Base-by-base conservation (phyloP, 108 stramenopile genomes). In the Skeletonema marinoi region DNA sequence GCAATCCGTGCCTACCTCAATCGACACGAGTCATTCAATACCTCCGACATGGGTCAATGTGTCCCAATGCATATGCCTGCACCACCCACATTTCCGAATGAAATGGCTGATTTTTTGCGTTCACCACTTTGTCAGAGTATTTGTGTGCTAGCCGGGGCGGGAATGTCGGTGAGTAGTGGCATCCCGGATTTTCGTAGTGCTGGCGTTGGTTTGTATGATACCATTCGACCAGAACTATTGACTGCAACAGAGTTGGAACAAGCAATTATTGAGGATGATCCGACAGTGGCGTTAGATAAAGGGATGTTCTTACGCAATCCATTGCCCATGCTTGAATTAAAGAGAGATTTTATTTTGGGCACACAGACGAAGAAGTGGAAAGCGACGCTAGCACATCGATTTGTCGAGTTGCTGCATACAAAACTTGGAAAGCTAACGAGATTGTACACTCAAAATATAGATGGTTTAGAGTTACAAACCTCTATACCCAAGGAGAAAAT, bases 331-430 rank as follows among this genome's bases (percentile, higher is more conserved):
- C 80, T 94, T 67, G 95, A 97, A 71, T 76, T 94, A 36, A 89
- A 88, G 32, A 83, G 96, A 31, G 76, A 87, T 50, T 96, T 97
- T 65, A 92, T 96, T 50, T 71, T 97, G 61, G 93, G 96, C 9
- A 89, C 90, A 3, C 71, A 78, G 30, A 79, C 85, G 51, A 62
- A 61, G 60, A 42, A 71, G 33, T 96, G 93, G 93, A 90, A 92
- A 62, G 85, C 94, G 7, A 95, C 94, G 0, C 54, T 94, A 50
- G 87, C 91, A 3, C 97, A 98, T 87, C 86, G 90, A 56, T 98
- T 98, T 67, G 82, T 93, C 60, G 87, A 90, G 68, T 68, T 93
- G 30, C 70, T 96, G 19, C 90, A 94, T 36, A 73, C 76, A 14
- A 88, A 89, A 72, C 84, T 86, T 1, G 81, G 85, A 5, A 81